Evolutionary conservation across 2,329 filamentous ascomycete genomes (phyloP).

Genomic region (Septoria petroselini): DNA sequence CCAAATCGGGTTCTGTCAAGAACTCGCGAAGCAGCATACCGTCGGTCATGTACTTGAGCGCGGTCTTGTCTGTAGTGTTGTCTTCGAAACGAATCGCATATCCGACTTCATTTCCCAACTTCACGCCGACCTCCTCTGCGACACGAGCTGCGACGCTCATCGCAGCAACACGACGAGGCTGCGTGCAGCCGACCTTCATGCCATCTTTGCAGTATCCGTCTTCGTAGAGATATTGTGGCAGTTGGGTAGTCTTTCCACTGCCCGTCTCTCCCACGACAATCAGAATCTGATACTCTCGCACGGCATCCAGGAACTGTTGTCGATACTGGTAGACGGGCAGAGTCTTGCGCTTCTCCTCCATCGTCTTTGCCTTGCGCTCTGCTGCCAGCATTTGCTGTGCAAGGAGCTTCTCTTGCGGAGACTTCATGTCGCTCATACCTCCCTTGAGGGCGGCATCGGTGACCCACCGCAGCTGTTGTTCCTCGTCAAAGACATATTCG

Average conservation of each 20-base stretch:
- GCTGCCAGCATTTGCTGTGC: conserved; percentile 81
- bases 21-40: conserved; percentile 91
- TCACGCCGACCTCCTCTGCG: conserved; percentile 86
- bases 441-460: conserved; percentile 70
- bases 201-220: conserved; percentile 82
- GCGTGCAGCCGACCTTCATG: conserved; percentile 86
- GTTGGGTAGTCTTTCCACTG: conserved; percentile 90
- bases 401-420: conserved; percentile 73
- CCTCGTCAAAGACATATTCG: conserved; percentile 87
- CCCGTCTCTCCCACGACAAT: conserved; percentile 95
- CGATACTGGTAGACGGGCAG: conserved; percentile 87
- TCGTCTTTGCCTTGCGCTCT: conserved; percentile 80
- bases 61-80: conserved; percentile 82
- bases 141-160: conserved; percentile 98
- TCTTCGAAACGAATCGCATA: conserved; percentile 96
- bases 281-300: conserved; percentile 80
- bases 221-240: conserved; percentile 91
- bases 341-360: conserved; percentile 86
- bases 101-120: conserved; percentile 86
- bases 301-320: conserved; percentile 78
- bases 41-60: conserved; percentile 95
- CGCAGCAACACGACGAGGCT: conserved; percentile 89
- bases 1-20: conserved; percentile 80
- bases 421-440: conserved; percentile 64
- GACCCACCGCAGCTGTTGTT: conserved; percentile 81